A percentile compares a stretch with the other conserved stretches of the same genome.
These are phyloP conservation scores for Debaryomyces prosopidis DNA, from an alignment of 805 yeast species.

Conservation along the genomic window DNA sequence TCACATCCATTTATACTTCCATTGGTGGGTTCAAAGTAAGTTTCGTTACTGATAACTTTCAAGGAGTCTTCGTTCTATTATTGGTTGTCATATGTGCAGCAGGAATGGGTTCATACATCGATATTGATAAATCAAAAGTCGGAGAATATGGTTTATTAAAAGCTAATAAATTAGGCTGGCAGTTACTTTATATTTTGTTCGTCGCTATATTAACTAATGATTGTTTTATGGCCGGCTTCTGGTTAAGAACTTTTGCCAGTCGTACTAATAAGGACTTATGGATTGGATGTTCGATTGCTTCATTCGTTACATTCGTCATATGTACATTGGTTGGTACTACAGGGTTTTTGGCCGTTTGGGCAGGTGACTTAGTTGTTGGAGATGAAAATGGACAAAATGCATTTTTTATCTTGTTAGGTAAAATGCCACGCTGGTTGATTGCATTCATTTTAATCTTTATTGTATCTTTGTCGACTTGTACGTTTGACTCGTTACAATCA, in stretches of 20 bases:
- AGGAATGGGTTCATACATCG: constrained; percentile 74
- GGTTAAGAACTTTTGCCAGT: constrained; percentile 94
- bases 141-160: constrained; percentile 66
- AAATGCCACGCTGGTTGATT: constrained; percentile 83
- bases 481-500: constrained; percentile 85
- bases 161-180: constrained; percentile 81
- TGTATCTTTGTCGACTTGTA: constrained; percentile 77
- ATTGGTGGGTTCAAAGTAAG: constrained; percentile 90
- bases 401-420: constrained; percentile 66
- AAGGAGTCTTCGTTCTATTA: constrained; percentile 70
- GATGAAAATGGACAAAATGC: constrained; percentile 65
- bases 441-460: constrained; percentile 80
- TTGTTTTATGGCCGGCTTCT: constrained; percentile 86
- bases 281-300: constrained; percentile 76
- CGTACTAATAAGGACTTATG: constrained; percentile 70
- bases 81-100: constrained; percentile 69
- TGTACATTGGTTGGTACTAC: constrained; percentile 76
- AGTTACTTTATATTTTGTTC: constrained; percentile 76
- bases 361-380: constrained; percentile 58
- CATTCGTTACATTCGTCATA: constrained; percentile 61
- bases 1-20: constrained; percentile 83
- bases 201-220: constrained; percentile 90
- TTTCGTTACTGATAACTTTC: constrained; percentile 83
- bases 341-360: constrained; percentile 91
- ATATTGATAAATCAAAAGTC: constrained; percentile 62